Base-by-base conservation (phyloP, 169 alveolate species). In the Babesia caballi region DNA sequence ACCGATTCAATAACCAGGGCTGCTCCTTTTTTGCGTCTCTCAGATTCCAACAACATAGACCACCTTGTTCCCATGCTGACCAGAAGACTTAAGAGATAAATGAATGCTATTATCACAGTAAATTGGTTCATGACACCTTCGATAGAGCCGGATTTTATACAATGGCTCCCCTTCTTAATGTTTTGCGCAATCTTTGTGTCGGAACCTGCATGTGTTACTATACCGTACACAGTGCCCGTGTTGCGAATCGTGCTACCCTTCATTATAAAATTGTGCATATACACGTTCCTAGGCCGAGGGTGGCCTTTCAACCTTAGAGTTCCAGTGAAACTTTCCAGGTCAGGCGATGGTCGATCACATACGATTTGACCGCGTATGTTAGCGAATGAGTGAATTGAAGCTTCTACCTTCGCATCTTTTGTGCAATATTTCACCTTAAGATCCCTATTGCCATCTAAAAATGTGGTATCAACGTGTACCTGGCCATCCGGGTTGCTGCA, bases 161-260 rank as follows among this genome's bases (percentile, higher is more conserved):
- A 36, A 7, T 49, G 58, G 12, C 7, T 35, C 33, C 35, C 73
- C 58, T 61, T 41, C 52, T 59, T 65, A 11, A 70, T 78, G 68
- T 89, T 89, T 72, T 84, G 87, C 58, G 85, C 86, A 56, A 83
- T 72, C 70, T 89, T 89, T 4, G 94, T 89, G 51, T 89, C 94
- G 8, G 69, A 80, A 21, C 94, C 94, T 35, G 94, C 85, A 70
- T 85, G 84, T 19, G 84, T 80, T 9, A 89, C 73, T 46, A 89
- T 91, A 51, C 91, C 94, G 49, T 82, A 89, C 27, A 89, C 82
- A 52, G 84, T 49, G 15, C 83, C 88, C 6, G 91, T 83, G 74
- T 89, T 89, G 63, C 90, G 71, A 49, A 89, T 68, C 35, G 82
- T 78, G 32, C 90, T 81, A 12, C 94, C 94, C 51, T 70, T 84